Percentiles rank a stretch among this genome's conserved stretches.
These are phyloP conservation scores for Lepraria neglecta DNA, from an alignment of 495 filamentous ascomycete genomes.

Conservation along the genomic window DNA sequence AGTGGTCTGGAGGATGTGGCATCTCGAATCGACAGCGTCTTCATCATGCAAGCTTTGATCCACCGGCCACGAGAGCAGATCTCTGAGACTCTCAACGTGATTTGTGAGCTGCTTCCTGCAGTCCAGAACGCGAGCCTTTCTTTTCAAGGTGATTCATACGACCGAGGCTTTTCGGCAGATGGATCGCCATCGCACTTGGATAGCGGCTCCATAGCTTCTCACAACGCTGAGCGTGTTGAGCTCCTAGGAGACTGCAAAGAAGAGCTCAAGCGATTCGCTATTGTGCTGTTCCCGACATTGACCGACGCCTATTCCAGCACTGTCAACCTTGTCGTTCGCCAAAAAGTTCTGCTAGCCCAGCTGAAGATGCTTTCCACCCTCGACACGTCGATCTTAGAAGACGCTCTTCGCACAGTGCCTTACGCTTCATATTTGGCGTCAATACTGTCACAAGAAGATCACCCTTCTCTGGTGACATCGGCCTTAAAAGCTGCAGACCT, in stretches of 20 bases:
- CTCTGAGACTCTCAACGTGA: conserved; percentile 93
- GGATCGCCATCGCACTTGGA: conserved; percentile 36
- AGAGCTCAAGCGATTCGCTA: conserved; percentile 83
- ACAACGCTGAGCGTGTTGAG: conserved; percentile 71
- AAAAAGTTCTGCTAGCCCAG: conserved; percentile 91
- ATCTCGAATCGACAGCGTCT: conserved; percentile 89
- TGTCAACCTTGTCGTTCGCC: conserved; percentile 94
- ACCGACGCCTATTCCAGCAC: conserved; percentile 98
- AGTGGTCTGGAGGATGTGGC: conserved; percentile 70
- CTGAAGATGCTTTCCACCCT: conserved; percentile 98
- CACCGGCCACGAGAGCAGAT: conserved; percentile 96
- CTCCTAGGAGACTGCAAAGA: conserved; percentile 72
- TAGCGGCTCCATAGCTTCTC: conserved; percentile 48
- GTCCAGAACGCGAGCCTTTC: conserved; percentile 48
- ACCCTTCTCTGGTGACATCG: conserved; percentile 75
- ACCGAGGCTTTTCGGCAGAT: conserved; percentile 41
- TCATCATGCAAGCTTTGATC: conserved; percentile 98
- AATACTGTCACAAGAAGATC: conserved; percentile 93
- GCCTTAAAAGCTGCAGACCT: conserved; percentile 86
- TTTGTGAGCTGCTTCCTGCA: conserved; percentile 86
- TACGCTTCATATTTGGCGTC: conserved; percentile 97
- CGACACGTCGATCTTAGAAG: conserved; percentile 73
- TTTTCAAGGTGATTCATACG: conserved; percentile 47
- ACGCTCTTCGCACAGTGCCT: conserved; percentile 80
- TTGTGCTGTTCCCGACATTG: conserved; percentile 91